Evolutionary conservation across 2,329 filamentous ascomycete genomes (phyloP), one percentile per base, ranked within the genome.

Genomic region (Calonectria multiphialidica): DNA sequence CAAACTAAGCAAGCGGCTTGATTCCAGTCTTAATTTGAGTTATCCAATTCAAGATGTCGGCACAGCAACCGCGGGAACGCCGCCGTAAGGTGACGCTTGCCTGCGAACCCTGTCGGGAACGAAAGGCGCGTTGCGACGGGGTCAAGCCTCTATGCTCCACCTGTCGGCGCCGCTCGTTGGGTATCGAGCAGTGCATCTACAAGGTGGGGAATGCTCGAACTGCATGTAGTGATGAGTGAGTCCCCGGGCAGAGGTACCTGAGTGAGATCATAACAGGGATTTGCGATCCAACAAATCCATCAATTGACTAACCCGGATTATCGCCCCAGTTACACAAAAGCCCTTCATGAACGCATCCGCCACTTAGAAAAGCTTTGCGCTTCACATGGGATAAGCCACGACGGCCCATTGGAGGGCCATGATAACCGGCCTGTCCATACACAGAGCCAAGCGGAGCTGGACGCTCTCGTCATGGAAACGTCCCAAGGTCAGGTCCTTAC

Each of bases 81-180:
- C 70, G 73, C 30, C 74, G 71, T 45, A 77, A 77, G 68, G 80
- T 85, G n/a, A 77, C 83, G 1, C 76, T 86, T 8, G 85, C 84
- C 16, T 87, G 85, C 70, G 84, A 86, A 67, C 80, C 82, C 4
- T 87, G 85, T 66, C 79, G 84, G 33, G 81, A 83, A 64, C 82
- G 83, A 57, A 86, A 87, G 72, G 78, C 83, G 6, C 81, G 83
- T 1, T 86, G 85, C 66, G 84, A 87, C 72, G 84, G 85, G 23
- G 78, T 67, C n/a, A 86, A 86, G 73, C 86, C 85, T 28, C 82
- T 87, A 15, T 87, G 85, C 76, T 83, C 82, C n/a, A 82, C 83
- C 2, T 87, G 86, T 65, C 77, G 76, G 49, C 80, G 81, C 15
- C 81, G 84, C 15, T 79, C 78, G 2, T 77, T 83, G 30, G 71